Percentiles rank a stretch among this genome's conserved stretches.
phyloP scores from a whole-genome alignment of 2,329 filamentous ascomycete genomes.

The Fusarium compactum region DNA sequence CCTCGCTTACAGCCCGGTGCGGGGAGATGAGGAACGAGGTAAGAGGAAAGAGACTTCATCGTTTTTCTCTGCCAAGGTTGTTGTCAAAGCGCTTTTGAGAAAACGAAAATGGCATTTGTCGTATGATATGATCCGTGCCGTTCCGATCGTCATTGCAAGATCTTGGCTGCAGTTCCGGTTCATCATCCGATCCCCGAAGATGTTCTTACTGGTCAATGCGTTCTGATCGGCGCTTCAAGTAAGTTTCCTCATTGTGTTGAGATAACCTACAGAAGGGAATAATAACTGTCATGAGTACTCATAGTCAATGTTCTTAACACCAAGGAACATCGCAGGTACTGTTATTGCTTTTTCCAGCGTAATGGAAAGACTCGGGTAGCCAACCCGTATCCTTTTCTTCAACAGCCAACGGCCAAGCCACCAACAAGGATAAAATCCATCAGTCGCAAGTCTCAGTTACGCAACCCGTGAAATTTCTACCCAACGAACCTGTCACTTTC shows the following conservation, averaged over 20 bases:
- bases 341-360: neutral
- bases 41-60: neutral
- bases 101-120: neutral
- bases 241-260: too few species aligned
- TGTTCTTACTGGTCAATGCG: neutral
- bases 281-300: too few species aligned
- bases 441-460: neutral
- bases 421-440: neutral
- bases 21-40: neutral
- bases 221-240: rapidly evolving
- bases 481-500: neutral
- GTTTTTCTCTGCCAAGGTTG: neutral
- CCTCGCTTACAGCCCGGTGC: neutral
- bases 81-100: neutral
- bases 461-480: neutral
- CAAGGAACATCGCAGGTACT: neutral
- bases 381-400: neutral
- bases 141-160: neutral
- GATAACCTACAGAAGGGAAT: too few species aligned
- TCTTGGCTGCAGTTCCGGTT: neutral
- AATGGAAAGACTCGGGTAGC: neutral
- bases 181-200: rapidly evolving
- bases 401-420: neutral
- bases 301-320: too few species aligned
- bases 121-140: neutral